Conservation (phyloP, 2,329 filamentous ascomycete genomes). For the Pseudohalonectria lignicola region DNA sequence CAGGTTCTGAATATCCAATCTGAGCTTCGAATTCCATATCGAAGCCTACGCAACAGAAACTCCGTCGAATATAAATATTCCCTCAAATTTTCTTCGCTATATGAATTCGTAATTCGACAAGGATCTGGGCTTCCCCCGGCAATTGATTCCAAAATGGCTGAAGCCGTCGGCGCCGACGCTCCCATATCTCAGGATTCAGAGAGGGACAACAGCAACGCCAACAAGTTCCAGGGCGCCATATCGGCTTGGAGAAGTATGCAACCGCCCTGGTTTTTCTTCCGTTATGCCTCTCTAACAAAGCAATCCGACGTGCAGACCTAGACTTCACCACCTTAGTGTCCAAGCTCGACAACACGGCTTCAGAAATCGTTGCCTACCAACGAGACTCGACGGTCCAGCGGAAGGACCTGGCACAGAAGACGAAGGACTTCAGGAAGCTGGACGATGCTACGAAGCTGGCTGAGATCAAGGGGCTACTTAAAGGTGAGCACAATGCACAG, state of each 20-base stretch:
- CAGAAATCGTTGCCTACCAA: constrained; percentile 87
- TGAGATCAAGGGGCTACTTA: constrained; percentile 83
- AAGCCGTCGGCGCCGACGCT: constrained; percentile 7
- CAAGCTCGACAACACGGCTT: constrained; percentile 83
- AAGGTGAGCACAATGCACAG: constrained; percentile 49
- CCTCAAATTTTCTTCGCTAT: too few species aligned
- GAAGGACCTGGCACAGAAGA: constrained; percentile 97
- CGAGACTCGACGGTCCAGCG: constrained; percentile 91
- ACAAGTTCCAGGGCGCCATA: constrained; percentile 95
- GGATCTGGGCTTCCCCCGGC: too few species aligned
- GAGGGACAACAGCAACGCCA: constrained; percentile 53
- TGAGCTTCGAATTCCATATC: too few species aligned
- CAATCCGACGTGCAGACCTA: constrained; percentile 48
- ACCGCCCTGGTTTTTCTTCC: constrained; percentile 2
- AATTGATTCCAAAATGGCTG: constrained; percentile 13
- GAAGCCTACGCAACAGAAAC: too few species aligned
- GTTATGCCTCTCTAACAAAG: constrained; percentile 4
- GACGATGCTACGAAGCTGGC: constrained; percentile 78
- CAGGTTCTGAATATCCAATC: too few species aligned
- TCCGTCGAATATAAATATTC: too few species aligned
- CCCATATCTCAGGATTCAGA: not conserved
- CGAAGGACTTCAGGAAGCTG: constrained; percentile 91
- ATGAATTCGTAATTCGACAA: too few species aligned
- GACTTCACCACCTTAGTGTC: constrained; percentile 77
- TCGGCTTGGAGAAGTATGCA: constrained; percentile 83